phyloP scores from a whole-genome alignment of 192 early-diverging fungal species.

The Entomortierella lignicola region DNA sequence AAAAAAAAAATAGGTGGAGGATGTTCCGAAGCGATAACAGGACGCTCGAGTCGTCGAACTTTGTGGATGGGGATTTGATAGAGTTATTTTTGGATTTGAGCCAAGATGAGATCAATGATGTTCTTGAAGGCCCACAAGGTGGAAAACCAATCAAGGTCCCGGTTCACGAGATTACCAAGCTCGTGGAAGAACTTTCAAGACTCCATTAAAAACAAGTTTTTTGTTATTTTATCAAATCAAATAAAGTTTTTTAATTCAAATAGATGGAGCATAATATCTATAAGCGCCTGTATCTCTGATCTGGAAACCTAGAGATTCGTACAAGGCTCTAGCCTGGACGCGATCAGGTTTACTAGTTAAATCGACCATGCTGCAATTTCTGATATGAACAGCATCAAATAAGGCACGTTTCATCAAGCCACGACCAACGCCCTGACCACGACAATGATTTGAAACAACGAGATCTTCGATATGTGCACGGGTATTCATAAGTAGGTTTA shows the following conservation, averaged over 20 bases:
- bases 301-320: conserved; percentile 60
- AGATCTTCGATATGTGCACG: conserved; percentile 66
- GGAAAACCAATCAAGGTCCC: conserved; percentile 36
- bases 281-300: conserved; percentile 58
- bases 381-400: conserved; percentile 28
- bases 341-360: conserved; percentile 62
- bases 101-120: conserved; percentile 54
- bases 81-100: conserved; percentile 83
- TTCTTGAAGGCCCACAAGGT: conserved; percentile 41
- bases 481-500: conserved; percentile 50
- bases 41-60: conserved; percentile 58
- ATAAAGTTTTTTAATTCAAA: background rate
- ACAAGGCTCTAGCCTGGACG: conserved; percentile 55
- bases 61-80: conserved; percentile 95
- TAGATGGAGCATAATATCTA: conserved; percentile 31
- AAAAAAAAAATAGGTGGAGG: conserved; percentile 70
- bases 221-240: conserved; percentile 3
- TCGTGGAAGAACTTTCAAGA: conserved; percentile 70
- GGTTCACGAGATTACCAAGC: conserved; percentile 62
- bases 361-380: conserved; percentile 48
- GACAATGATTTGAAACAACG: conserved; percentile 41
- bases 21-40: conserved; percentile 67
- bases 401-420: conserved; percentile 44
- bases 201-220: conserved; percentile 62
- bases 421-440: conserved; percentile 53